Percentiles rank a stretch among this genome's conserved stretches.
These are phyloP conservation scores for Protomyces gravidus DNA, from an alignment of 1,139 yeast species.

Conservation along the genomic window DNA sequence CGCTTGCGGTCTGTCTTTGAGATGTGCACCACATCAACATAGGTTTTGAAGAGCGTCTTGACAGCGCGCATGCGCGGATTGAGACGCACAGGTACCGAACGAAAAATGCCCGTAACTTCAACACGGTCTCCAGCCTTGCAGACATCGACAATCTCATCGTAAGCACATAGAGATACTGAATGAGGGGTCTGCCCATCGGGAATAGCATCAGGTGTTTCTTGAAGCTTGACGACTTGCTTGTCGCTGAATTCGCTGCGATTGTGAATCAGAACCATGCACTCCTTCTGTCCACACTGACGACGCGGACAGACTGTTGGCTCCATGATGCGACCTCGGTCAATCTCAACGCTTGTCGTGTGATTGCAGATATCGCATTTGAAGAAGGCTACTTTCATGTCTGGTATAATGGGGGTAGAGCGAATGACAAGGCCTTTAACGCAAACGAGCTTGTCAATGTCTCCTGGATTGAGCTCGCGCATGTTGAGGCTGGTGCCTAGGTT, in stretches of 20 bases:
- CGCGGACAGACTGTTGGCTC: slow-evolving; percentile 94
- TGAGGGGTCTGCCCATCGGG: slow-evolving; percentile 99
- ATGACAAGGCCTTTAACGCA: slow-evolving; percentile 86
- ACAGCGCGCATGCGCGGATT: slow-evolving; percentile 80
- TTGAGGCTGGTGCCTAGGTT: slow-evolving; percentile 49
- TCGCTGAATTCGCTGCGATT: slow-evolving; percentile 91
- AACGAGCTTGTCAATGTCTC: slow-evolving; percentile 86
- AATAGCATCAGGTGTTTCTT: slow-evolving; percentile 96
- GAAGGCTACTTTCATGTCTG: slow-evolving; percentile 97
- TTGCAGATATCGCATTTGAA: slow-evolving; percentile 94
- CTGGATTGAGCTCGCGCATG: slow-evolving; percentile 89
- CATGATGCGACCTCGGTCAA: slow-evolving; percentile 88
- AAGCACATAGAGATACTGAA: slow-evolving; percentile 86
- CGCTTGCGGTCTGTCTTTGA: slow-evolving; percentile 80
- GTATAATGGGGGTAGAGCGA: slow-evolving; percentile 85
- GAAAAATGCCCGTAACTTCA: slow-evolving; percentile 90
- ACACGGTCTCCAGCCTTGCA: slow-evolving; percentile 96
- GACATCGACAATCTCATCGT: slow-evolving; percentile 90
- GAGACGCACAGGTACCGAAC: slow-evolving; percentile 86
- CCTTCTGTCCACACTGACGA: slow-evolving; percentile 73
- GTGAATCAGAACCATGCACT: slow-evolving; percentile 86
- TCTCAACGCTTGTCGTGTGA: slow-evolving; percentile 85
- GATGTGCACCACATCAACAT: slow-evolving; percentile 88
- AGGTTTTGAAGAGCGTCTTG: slow-evolving; percentile 82
- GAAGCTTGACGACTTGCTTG: slow-evolving; percentile 87